Base-by-base conservation (phyloP, 495 filamentous ascomycete species). In the Durotheca rogersii region DNA sequence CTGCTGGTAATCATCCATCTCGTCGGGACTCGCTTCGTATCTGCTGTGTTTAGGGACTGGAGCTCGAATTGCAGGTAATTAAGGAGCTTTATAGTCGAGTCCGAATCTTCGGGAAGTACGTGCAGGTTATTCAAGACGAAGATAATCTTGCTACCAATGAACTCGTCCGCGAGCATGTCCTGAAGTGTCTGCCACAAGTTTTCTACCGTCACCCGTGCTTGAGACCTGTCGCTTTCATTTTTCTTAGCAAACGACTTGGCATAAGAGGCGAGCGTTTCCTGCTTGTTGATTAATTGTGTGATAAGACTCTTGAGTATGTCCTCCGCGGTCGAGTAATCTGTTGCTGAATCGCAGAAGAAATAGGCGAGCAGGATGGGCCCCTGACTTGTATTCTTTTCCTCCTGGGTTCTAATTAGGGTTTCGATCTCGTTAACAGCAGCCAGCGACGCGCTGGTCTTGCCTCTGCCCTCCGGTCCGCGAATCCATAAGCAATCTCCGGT, bases 61-160 rank as follows among this genome's bases (percentile, higher is more conserved):
- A 63, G 37, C 23, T 64, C 67, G 16, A 51, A 33, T 14, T 54
- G 48, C 17, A 69, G 38, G 31, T 47, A 64, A 4, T 54, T 59
- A 58, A 66, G 56, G 17, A 72, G 50, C 18, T 67, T 67, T 12
- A 58, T 65, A 6, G 69, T 72, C 9, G 61, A 63, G 37, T 68
- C 68, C 10, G 52, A 62, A n/a, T 69, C 61, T 41, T 67, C 65
- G 9, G 62, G 62, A 10, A 69, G 62, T 1, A 41, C 50, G 43
- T 72, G 68, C 1, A 72, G 35, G 39, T 71, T 72, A 45, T 68
- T 66, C 19, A 72, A 44, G 2, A 72, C 56, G 32, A 71, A 65
- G 31, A 69, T 66, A 20, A 71, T 64, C 38, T 62, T 62, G 19
- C 45, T 59, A 1, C 60, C 67, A 16, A 65, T 62, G 14, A 58